Percentiles rank a stretch among this genome's conserved stretches.
Evolutionary conservation across 108 stramenopile genomes (phyloP).

Genomic region (Nitzschia inconspicua): DNA sequence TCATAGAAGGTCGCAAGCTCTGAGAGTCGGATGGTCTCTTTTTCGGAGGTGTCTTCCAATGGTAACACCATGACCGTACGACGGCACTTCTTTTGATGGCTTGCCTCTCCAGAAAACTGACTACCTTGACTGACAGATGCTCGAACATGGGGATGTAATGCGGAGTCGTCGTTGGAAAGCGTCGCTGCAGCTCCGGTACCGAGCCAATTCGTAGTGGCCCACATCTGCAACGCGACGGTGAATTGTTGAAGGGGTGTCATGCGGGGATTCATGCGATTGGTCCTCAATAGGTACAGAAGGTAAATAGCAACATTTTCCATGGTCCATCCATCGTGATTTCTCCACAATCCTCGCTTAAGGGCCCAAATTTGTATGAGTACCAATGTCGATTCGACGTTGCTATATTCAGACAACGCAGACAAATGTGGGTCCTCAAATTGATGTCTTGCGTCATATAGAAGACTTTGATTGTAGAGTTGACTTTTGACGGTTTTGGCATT

Average conservation of each 20-base stretch:
- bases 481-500: constrained; percentile 28
- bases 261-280: constrained; percentile 55
- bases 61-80: constrained; percentile 69
- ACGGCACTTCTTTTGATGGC: background rate
- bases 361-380: constrained; percentile 81
- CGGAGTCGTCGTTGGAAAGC: background rate
- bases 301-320: constrained; percentile 52
- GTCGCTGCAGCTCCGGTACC: constrained; percentile 22
- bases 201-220: constrained; percentile 69
- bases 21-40: constrained; percentile 47
- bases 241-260: constrained; percentile 77
- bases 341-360: constrained; percentile 71
- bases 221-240: constrained; percentile 71
- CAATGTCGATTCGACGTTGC: constrained; percentile 47
- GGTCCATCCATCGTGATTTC: constrained; percentile 75
- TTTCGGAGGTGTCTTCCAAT: constrained; percentile 38
- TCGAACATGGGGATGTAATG: background rate
- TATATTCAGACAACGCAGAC: constrained; percentile 12
- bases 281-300: constrained; percentile 65
- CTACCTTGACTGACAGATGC: constrained; percentile 14
- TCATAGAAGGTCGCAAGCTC: constrained; percentile 51
- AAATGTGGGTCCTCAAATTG: constrained; percentile 39
- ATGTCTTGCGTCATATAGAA: constrained; percentile 53
- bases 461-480: constrained; percentile 58
- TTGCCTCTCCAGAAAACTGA: background rate